Percentiles rank a stretch among this genome's conserved stretches.
These are phyloP conservation scores for Acanthamoeba royreba DNA, from an alignment of 208 protist genomes.

Conservation along the genomic window DNA sequence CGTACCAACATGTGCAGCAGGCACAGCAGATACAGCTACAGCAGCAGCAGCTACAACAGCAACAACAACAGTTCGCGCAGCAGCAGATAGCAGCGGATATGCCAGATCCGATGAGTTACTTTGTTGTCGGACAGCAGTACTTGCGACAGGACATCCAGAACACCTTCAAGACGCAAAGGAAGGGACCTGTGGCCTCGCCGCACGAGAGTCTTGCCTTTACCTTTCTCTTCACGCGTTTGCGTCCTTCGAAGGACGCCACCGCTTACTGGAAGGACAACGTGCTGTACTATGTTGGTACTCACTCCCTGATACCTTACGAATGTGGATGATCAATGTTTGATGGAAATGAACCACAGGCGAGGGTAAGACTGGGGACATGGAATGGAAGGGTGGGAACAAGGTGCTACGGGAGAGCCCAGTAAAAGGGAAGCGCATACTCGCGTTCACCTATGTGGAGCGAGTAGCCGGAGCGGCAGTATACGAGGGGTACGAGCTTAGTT, in stretches of 20 bases:
- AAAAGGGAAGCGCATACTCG: background rate
- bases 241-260: background rate
- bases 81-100: too few species aligned
- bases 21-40: too few species aligned
- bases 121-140: background rate
- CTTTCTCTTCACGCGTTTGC: background rate
- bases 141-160: background rate
- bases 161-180: background rate
- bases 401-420: background rate
- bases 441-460: background rate
- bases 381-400: background rate
- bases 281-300: background rate
- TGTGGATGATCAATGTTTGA: too few species aligned
- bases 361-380: background rate
- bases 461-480: background rate
- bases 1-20: too few species aligned
- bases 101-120: background rate
- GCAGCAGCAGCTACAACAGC: too few species aligned
- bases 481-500: background rate
- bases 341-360: background rate
- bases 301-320: too few species aligned
- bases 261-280: background rate
- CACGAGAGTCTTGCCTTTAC: background rate
- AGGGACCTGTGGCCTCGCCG: background rate
- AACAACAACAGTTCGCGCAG: too few species aligned